phyloP scores from a whole-genome alignment of 179 eudicot genomes.

The Vitellaria paradoxa region DNA sequence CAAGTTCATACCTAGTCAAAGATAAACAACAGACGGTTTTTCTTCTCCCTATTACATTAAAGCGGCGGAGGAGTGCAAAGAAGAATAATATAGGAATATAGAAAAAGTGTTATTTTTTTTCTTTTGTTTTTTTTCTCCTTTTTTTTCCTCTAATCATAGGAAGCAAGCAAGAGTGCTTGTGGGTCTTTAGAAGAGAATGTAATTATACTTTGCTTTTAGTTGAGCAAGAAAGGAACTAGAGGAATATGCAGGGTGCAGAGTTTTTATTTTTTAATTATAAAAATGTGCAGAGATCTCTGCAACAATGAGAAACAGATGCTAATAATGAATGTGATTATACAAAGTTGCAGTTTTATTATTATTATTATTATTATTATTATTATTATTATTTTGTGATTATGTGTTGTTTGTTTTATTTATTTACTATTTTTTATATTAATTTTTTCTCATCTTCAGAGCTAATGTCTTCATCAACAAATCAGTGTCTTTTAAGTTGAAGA shows the following conservation, averaged over 20 bases:
- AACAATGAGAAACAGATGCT: constrained; percentile 8
- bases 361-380: neutral
- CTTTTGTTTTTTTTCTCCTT: neutral
- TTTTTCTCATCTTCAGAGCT: too few relatives aligned
- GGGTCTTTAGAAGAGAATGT: constrained; percentile 18
- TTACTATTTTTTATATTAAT: too few relatives aligned
- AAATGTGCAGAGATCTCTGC: constrained; percentile 16
- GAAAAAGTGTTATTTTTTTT: neutral
- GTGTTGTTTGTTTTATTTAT: neutral
- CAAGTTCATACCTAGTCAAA: neutral
- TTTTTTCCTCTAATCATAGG: constrained; percentile 3
- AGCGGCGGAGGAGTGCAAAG: neutral
- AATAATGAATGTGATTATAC: neutral
- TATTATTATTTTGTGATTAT: too few relatives aligned
- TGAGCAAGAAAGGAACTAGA: constrained; percentile 9
- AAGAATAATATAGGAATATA: constrained; percentile 10
- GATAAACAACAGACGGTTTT: constrained; percentile 9
- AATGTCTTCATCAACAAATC: too few relatives aligned
- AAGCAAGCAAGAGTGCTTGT: constrained; percentile 22
- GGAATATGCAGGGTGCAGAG: constrained; percentile 1
- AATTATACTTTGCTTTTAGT: constrained; percentile 14
- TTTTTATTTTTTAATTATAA: neutral
- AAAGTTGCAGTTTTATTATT: neutral
- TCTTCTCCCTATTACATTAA: neutral
- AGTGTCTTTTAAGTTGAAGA: too few relatives aligned